Evolutionary conservation across 441 rosid genomes (phyloP), one percentile per base, ranked within the genome.

Genomic region (Isatis lusitanica): DNA sequence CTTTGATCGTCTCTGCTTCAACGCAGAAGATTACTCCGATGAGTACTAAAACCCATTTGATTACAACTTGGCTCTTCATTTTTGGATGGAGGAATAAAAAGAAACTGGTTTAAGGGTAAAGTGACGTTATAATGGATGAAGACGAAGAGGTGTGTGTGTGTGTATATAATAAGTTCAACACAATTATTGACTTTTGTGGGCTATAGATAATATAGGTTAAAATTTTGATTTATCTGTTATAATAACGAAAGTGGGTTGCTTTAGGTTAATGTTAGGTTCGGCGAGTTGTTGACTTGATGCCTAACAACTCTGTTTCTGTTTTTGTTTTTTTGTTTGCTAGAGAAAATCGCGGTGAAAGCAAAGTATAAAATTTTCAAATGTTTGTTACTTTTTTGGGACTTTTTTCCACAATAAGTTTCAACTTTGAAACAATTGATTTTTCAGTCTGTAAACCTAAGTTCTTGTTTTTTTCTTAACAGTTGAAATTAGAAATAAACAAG

Each of bases 241-340:
- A 3, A 42, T 50, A 64, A 83, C 81, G 76, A 82, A 79, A 83
- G 84, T 46, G 72, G 74, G 74, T 80, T 65, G 59, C 75, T 84
- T 75, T 75, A 73, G 70, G 80, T 76, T 53, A 59, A 68, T 69
- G 83, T 78, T 80, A 65, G 73, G 80, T 73, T 71, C 77, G 70
- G 83, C 74, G 61, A 52, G 73, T 83, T 82, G 63, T 83, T 88
- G 87, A 88, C 89, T 85, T 82, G 79, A 70, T 15, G 76, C 73
- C 26, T 76, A 76, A 58, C 80, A 71, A 71, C 73, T 77, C 71
- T 74, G 47, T 28, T 63, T 39, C 50, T 75, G 52, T 66, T 71
- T 74, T 78, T 66, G 75, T 82, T 15, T 66, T 61, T 46, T 67
- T 68, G 74, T 33, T 57, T 70, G 35, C 74, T 0, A 35, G 59